Evolutionary conservation across 331 rosid genomes (phyloP).

Genomic region (Malus hybrid): DNA sequence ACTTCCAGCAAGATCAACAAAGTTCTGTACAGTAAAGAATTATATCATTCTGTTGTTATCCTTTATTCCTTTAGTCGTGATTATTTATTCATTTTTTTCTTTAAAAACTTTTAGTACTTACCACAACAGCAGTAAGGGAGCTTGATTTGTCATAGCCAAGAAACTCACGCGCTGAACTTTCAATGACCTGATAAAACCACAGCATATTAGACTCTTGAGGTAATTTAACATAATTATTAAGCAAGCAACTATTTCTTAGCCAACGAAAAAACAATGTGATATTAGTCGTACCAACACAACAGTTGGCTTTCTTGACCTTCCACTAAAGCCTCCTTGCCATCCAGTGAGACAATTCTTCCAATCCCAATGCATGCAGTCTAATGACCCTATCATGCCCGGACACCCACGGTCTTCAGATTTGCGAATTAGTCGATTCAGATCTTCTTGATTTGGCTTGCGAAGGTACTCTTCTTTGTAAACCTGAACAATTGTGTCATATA

Average conservation of each 20-base stretch:
- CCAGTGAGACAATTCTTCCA: too few species aligned
- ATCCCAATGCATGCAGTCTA: too few species aligned
- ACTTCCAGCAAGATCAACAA: slow-evolving; percentile 1
- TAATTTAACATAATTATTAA: background rate
- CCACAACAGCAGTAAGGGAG: slow-evolving; percentile 87
- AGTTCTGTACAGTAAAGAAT: slow-evolving; percentile 1
- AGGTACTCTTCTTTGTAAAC: too few species aligned
- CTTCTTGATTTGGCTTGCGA: too few species aligned
- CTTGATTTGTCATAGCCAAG: slow-evolving; percentile 83
- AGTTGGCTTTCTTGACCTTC: too few species aligned
- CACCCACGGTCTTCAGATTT: too few species aligned
- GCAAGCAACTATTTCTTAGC: background rate
- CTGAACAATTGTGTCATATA: too few species aligned
- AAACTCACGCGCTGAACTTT: slow-evolving; percentile 87
- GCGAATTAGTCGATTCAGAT: too few species aligned
- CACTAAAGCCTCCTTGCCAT: too few species aligned
- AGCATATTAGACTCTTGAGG: slow-evolving; percentile 9
- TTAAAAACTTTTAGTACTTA: slow-evolving; percentile 22
- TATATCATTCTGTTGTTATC: too few species aligned
- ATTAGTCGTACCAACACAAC: slow-evolving; percentile 37
- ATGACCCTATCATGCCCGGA: too few species aligned
- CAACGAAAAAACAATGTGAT: background rate
- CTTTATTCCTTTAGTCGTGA: too few species aligned
- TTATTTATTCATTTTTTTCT: background rate
- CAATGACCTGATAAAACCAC: slow-evolving; percentile 58